Base-by-base conservation (phyloP, 1,284 basidiomycete species). In the Xerocomus nothofagi region DNA sequence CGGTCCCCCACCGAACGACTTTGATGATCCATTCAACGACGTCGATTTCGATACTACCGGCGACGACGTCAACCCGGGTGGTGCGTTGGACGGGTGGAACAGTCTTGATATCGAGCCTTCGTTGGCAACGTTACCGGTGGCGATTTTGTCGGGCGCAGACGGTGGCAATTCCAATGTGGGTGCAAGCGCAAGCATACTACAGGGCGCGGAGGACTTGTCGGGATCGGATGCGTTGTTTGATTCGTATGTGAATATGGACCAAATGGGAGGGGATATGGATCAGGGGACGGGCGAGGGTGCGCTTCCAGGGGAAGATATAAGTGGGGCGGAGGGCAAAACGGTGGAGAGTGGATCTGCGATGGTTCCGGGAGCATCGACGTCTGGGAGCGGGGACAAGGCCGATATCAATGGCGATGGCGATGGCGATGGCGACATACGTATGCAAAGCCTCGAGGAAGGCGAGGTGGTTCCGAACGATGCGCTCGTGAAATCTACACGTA, bases 181-280 rank as follows among this genome's bases (percentile, higher is more conserved):
- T 32, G 31, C 36, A 21, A 29, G 11, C 26, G 7, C 34, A 37
- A 38, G 18, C n/a, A 41, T 31, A 6, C 47, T 44, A 4, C 52
- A 44, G 9, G 33, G 34, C 2, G 20, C 4, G 15, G 62, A 54
- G 15, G 58, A 50, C n/a, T 20, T 3, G n/a, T 15, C 20, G 8
- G 59, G n/a, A 6, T 18, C 41, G 2, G 62, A 61, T 12, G 27
- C 42, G 17, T 27, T 67, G 29, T 58, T 64, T 7, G 48, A 63
- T 33, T 63, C 66, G 36, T 67, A 54, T 34, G 30, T 68, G 39
- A 57, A 68, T 30, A 49, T 66, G 50, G 61, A 66, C 15, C 58
- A 58, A 6, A 26, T 59, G 2, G 50, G 31, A 31, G 58, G 31
- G 8, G 50, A 45, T 11, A 6, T 4, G 5, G 46, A 43, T 34